A percentile compares a stretch with the other conserved stretches of the same genome.
Evolutionary conservation across 768 basidiomycete genomes (phyloP).

Genomic region (Psilocybe cyanescens): DNA sequence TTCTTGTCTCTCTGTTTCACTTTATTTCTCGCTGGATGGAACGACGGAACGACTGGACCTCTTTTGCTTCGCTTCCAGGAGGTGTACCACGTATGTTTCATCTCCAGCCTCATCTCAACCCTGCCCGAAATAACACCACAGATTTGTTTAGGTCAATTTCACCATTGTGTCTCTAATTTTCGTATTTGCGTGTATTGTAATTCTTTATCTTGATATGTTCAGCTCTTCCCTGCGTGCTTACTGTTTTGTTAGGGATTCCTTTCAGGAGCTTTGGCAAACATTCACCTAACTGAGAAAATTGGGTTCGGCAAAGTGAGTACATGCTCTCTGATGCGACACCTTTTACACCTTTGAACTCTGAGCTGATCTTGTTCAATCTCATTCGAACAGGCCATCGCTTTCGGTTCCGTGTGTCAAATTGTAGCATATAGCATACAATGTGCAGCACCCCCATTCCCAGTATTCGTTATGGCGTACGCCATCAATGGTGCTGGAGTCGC

Average conservation of each 20-base stretch:
- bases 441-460: constrained; percentile 65
- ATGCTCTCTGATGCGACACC: neutral
- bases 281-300: constrained; percentile 38
- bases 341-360: neutral
- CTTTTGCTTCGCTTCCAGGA: constrained; percentile 72
- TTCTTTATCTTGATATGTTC: neutral
- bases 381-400: constrained; percentile 20
- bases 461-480: constrained; percentile 52
- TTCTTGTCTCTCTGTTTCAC: constrained; percentile 58
- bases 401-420: constrained; percentile 54
- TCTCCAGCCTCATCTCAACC: no score
- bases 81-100: constrained; percentile 47
- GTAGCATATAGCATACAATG: constrained; percentile 57
- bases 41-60: constrained; percentile 76
- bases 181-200: constrained; percentile 42
- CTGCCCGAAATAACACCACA: no score
- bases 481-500: constrained; percentile 49
- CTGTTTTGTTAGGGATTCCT: constrained; percentile 39
- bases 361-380: neutral
- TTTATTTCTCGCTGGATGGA: constrained; percentile 74
- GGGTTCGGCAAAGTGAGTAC: constrained; percentile 46
- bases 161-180: constrained; percentile 67
- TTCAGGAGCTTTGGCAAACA: constrained; percentile 41
- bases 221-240: neutral
- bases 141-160: constrained; percentile 45